Evolutionary conservation across 2,329 filamentous ascomycete genomes (phyloP), one percentile per base, ranked within the genome.

Genomic region (Blastomyces percursus): DNA sequence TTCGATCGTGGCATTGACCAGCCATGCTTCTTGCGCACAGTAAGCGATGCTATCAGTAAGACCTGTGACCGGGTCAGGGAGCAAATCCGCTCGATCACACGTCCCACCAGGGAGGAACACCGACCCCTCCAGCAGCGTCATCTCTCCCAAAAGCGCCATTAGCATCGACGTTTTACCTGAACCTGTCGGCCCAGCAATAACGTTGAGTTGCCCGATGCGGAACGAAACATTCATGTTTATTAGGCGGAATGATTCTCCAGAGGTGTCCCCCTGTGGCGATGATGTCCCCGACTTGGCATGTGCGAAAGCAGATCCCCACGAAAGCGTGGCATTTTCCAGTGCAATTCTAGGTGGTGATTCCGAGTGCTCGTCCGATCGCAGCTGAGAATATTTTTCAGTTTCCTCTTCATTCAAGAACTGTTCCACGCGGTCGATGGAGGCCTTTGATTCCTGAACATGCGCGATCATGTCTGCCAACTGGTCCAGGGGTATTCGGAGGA

Each of bases 401-500:
- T 99, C 94, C 8, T 94, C 91, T 73, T 99, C 94, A 63, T 83
- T 86, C 51, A 99, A 76, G 70, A 96, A 99, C 69, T 96, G 89
- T 71, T 99, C 93, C 8, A 99, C 90, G 80, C 94, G 92, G 71
- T 96, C 92, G 60, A 99, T 86, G 0, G 94, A 99, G 24, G 99
- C 93, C 77, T 96, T 96, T 30, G 92, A 90, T 76, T 99, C 94
- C 77, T 96, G 91, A 3, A 99, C 92, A 76, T 97, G 94, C 12
- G 94, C 94, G 71, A 97, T 88, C 94, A 99, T 99, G 75, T 99
- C 94, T 59, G 94, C 94, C 61, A 99, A 82, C 76, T 97, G 93
- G 74, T 99, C 94, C 55, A 99, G 80, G 4, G 94, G 94, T 61
- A 96, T 90, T 57, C 94, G 87, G 16, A 99, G 85, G 50, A 99